These are phyloP conservation scores for Porcisia deanei DNA, from an alignment of 208 protist species.

Conservation along the genomic window DNA sequence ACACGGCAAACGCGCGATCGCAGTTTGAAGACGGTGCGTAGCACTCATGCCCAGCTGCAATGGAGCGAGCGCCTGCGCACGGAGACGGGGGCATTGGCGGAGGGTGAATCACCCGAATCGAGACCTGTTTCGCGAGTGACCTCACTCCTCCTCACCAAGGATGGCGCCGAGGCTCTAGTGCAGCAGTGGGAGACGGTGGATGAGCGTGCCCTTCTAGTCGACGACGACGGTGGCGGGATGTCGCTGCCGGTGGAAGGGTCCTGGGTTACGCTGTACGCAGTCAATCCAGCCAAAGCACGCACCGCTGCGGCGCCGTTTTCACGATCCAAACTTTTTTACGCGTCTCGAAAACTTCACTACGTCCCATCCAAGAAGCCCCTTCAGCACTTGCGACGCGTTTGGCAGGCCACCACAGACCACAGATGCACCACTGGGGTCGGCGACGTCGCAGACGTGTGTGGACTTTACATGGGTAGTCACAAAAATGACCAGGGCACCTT, in stretches of 20 bases:
- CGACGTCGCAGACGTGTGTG: conserved; percentile 46
- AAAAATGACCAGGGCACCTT: conserved; percentile 37
- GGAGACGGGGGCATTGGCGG: background rate
- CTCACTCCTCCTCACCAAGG: conserved; percentile 52
- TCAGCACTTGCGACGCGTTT: conserved; percentile 25
- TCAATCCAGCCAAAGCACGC: conserved; percentile 60
- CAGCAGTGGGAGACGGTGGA: conserved; percentile 70
- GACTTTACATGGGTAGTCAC: conserved; percentile 45
- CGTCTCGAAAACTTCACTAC: conserved; percentile 53
- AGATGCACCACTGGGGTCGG: conserved; percentile 28
- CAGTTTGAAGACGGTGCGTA: conserved; percentile 37
- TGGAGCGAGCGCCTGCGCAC: conserved; percentile 23
- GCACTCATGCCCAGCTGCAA: conserved; percentile 48
- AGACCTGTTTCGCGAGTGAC: conserved; percentile 43
- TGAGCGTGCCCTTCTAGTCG: conserved; percentile 14
- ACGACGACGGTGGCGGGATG: conserved; percentile 23
- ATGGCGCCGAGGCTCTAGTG: conserved; percentile 58
- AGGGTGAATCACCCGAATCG: background rate
- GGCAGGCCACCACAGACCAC: conserved; percentile 12
- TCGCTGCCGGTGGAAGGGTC: conserved; percentile 56
- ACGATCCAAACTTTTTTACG: conserved; percentile 68
- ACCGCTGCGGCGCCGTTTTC: conserved; percentile 61
- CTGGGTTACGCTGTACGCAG: conserved; percentile 50
- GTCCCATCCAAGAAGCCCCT: conserved; percentile 25
- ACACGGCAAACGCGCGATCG: conserved; percentile 8